Base-by-base conservation (phyloP, 495 filamentous ascomycete species). In the Talaromyces borbonicus region DNA sequence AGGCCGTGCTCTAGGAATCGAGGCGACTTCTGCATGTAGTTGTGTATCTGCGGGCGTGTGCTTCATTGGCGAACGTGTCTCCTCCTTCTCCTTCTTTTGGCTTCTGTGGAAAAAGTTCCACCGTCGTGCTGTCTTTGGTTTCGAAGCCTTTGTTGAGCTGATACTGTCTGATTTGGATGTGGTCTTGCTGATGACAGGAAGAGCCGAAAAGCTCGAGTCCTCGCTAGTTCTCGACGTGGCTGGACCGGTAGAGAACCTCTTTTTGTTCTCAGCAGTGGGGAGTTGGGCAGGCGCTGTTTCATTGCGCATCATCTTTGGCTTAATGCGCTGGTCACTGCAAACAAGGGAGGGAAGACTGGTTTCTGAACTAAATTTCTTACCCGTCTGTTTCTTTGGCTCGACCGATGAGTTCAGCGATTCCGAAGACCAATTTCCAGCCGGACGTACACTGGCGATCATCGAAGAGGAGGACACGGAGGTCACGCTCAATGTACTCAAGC, bases 71-170 rank as follows among this genome's bases (percentile, higher is more conserved):
- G 42, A 30, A 6, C 43, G 42, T 33, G 29, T 12, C 14, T 45
- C 18, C n/a, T 33, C 19, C 18, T 60, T 59, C 22, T 59, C 59
- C 20, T 49, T 53, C 15, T 27, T 26, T 18, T 52, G 63, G 30
- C 43, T 78, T 50, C 81, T 75, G 47, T 87, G 80, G 52, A 93
- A 94, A 50, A 94, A 76, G 54, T 86, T 89, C 87, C 87, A 94
- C 53, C 80, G 84, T n/a, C 56, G 31, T 15, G 46, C 36, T 19
- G 30, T 7, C 19, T 46, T 46, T 22, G 11, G 23, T 8, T 9
- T 33, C 11, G 43, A 33, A 4, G 14, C 26, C 31, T 46, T 46
- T 9, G 43, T 33, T 24, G 43, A 46, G 25, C 4, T n/a, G 7
- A 25, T 31, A 23, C 25, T 29, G n/a, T 30, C 26, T 30, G 43